Conservation (phyloP, 2,329 filamentous ascomycete species). For the Ceratocystis albifundus region DNA sequence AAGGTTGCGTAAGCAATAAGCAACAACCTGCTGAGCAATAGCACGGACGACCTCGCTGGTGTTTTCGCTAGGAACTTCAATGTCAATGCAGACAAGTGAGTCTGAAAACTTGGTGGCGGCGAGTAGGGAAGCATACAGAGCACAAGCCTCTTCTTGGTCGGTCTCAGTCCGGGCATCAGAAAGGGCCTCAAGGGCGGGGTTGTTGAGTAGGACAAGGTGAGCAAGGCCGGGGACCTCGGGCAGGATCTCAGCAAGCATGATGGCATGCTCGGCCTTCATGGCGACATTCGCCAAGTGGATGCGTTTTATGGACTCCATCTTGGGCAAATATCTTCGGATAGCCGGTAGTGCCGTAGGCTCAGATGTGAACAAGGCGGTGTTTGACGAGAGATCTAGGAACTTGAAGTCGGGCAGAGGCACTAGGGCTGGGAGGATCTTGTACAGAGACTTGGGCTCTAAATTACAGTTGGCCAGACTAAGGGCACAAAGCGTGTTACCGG, state of each 20-base stretch:
- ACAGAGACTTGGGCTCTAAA: slow-evolving; percentile 59
- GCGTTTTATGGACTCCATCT: slow-evolving; percentile 64
- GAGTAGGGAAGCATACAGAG: slow-evolving; percentile 82
- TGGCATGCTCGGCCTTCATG: slow-evolving; percentile 76
- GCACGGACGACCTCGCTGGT: slow-evolving; percentile 88
- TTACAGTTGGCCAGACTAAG: slow-evolving; percentile 80
- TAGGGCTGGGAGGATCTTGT: slow-evolving; percentile 62
- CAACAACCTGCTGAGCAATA: slow-evolving; percentile 85
- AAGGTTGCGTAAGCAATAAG: slow-evolving; percentile 86
- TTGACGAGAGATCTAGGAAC: slow-evolving; percentile 88
- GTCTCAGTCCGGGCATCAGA: slow-evolving; percentile 66
- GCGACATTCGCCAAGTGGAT: slow-evolving; percentile 78
- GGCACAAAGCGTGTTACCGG: slow-evolving; percentile 33
- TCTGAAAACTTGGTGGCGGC: slow-evolving; percentile 74
- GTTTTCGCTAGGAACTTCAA: slow-evolving; percentile 70
- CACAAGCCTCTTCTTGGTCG: slow-evolving; percentile 83
- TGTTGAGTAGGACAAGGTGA: slow-evolving; percentile 78
- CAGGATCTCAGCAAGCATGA: slow-evolving; percentile 78
- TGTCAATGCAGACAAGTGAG: slow-evolving; percentile 77
- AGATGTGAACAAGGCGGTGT: slow-evolving; percentile 63
- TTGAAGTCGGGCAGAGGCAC: slow-evolving; percentile 59
- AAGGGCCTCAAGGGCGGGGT: slow-evolving; percentile 57
- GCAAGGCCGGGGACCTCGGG: slow-evolving; percentile 72
- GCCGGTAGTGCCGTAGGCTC: slow-evolving; percentile 62
- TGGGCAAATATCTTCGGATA: slow-evolving; percentile 69